A percentile compares a stretch with the other conserved stretches of the same genome.
Conservation (phyloP, 2,329 filamentous ascomycete species). For the Seiridium cupressi region DNA sequence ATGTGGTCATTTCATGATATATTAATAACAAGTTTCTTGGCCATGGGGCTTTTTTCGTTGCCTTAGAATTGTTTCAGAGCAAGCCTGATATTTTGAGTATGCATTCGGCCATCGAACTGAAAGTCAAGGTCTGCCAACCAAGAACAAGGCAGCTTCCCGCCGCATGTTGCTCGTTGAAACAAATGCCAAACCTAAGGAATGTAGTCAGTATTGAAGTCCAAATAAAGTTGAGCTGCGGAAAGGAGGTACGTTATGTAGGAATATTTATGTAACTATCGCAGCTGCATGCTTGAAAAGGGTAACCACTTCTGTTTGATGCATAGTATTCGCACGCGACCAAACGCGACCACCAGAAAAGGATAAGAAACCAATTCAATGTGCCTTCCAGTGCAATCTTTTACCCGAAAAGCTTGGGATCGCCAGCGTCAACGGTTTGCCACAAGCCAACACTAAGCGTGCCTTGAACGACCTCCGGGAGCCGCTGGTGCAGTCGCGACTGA, state of each 20-base stretch:
- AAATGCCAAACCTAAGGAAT: background rate
- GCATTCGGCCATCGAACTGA: too few species aligned
- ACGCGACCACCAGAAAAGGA: background rate
- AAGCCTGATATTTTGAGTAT: too few species aligned
- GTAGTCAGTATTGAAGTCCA: background rate
- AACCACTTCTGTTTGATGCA: background rate
- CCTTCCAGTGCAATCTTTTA: background rate
- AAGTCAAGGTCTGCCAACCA: too few species aligned
- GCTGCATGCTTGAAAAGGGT: background rate
- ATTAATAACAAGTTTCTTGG: too few species aligned
- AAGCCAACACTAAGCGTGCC: too few species aligned
- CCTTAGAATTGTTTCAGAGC: too few species aligned
- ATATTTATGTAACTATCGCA: background rate
- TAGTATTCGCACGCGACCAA: background rate
- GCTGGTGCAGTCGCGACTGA: background rate
- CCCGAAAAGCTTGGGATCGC: too few species aligned
- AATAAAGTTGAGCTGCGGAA: too few species aligned
- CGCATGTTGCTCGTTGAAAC: background rate
- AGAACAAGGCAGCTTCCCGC: too few species aligned
- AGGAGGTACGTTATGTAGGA: background rate
- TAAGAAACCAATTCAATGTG: background rate
- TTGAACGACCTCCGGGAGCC: background rate
- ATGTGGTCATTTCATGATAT: too few species aligned
- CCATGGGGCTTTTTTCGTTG: too few species aligned
- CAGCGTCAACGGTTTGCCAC: too few species aligned